phyloP scores from a whole-genome alignment of 1,284 basidiomycete species.

The Sporisorium sorghi region DNA sequence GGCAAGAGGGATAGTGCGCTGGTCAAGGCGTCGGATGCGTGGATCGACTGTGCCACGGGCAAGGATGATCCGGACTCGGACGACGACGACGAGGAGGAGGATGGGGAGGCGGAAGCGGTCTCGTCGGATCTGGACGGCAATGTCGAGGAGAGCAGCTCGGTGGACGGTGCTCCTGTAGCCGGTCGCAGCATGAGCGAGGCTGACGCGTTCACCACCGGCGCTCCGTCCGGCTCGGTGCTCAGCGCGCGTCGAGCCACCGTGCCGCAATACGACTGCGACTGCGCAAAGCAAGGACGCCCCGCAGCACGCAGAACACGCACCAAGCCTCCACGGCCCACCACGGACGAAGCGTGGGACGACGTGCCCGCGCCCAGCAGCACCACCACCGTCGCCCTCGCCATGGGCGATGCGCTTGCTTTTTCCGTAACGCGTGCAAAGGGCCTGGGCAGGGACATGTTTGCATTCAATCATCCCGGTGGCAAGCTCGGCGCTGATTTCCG shows the following conservation, averaged over 20 bases:
- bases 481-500: constrained; percentile 62
- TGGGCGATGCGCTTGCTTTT: constrained; percentile 70
- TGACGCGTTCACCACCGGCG: background rate
- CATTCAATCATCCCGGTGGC: constrained; percentile 69
- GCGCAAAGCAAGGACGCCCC: constrained; percentile 10
- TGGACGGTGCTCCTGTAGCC: background rate
- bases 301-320: background rate
- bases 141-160: background rate
- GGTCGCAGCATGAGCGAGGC: constrained; percentile 15
- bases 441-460: constrained; percentile 58
- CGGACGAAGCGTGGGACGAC: constrained; percentile 54
- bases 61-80: constrained; percentile 60
- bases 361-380: constrained; percentile 69
- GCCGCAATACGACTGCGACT: constrained; percentile 14
- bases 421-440: constrained; percentile 57
- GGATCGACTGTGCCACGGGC: constrained; percentile 65
- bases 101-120: constrained; percentile 3
- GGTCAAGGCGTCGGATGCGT: constrained; percentile 65
- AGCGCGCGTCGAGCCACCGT: constrained; percentile 14
- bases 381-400: constrained; percentile 69
- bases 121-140: background rate
- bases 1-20: constrained; percentile 65
- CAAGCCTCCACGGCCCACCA: constrained; percentile 24
- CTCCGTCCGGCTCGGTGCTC: background rate
- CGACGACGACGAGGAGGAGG: constrained; percentile 20